phyloP scores from a whole-genome alignment of 2,329 filamentous ascomycete genomes.

The Epichloe amarillans region DNA sequence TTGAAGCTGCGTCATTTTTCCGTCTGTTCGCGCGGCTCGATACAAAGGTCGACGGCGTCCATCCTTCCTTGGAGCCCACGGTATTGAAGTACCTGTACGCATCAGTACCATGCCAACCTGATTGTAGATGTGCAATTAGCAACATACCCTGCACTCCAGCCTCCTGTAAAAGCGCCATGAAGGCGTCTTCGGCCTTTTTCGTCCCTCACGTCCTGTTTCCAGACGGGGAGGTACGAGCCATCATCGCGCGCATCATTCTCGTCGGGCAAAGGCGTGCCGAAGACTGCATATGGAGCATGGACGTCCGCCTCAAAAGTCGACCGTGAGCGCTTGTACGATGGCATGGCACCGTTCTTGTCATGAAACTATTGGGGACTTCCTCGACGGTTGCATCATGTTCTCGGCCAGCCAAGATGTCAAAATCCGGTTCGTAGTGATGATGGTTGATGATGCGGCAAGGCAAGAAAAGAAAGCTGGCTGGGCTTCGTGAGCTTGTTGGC shows the following conservation, averaged over 20 bases:
- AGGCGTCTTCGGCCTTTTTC: slow-evolving; percentile 81
- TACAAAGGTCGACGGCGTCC: slow-evolving; percentile 83
- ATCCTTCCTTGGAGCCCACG: slow-evolving; percentile 96
- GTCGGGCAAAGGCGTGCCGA: slow-evolving; percentile 74
- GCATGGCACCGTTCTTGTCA: slow-evolving; percentile 37
- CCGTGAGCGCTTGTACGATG: slow-evolving; percentile 66
- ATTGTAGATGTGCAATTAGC: background rate
- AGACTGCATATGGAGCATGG: slow-evolving; percentile 61
- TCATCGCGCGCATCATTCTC: slow-evolving; percentile 73
- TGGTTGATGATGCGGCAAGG: background rate
- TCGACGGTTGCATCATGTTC: background rate
- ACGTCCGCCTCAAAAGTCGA: slow-evolving; percentile 66
- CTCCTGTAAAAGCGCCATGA: slow-evolving; percentile 92
- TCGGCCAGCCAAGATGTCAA: background rate
- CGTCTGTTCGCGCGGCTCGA: slow-evolving; percentile 73
- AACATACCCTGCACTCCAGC: slow-evolving; percentile 84
- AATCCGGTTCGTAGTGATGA: background rate
- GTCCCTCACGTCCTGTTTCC: slow-evolving; percentile 96
- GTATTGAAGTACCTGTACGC: slow-evolving; percentile 82
- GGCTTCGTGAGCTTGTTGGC: background rate
- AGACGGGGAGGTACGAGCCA: slow-evolving; percentile 84
- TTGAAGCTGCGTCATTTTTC: slow-evolving; percentile 41
- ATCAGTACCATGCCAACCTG: background rate
- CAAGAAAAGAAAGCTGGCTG: background rate
- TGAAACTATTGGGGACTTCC: background rate